Percentiles rank a stretch among this genome's conserved stretches.
Conservation (phyloP, 2,329 filamentous ascomycete species). For the Pseudogymnoascus sp. region DNA sequence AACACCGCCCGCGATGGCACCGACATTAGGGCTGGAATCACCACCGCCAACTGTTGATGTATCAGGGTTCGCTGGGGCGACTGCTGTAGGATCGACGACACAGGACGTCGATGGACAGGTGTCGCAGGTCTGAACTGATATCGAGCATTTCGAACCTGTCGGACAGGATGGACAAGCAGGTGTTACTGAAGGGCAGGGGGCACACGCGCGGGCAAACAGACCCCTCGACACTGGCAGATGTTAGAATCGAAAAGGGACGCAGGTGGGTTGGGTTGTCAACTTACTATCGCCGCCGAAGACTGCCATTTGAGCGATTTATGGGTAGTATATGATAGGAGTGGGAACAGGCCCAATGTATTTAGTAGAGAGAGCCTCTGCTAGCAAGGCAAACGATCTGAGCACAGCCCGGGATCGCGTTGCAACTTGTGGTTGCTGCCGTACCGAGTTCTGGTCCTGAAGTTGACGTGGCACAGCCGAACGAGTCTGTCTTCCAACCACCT, state of each 20-base stretch:
- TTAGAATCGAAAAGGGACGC: not conserved
- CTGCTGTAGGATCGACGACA: slow-evolving; percentile 35
- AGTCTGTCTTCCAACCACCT: slow-evolving; percentile 1
- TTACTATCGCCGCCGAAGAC: not conserved
- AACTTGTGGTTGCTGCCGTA: not conserved
- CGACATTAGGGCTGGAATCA: slow-evolving; percentile 57
- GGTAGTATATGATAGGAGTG: not conserved
- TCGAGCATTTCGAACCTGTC: slow-evolving; percentile 50
- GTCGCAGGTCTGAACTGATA: slow-evolving; percentile 53
- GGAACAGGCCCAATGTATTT: not conserved
- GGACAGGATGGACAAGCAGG: slow-evolving; percentile 57
- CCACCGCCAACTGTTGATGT: slow-evolving; percentile 27
- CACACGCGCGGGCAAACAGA: not conserved
- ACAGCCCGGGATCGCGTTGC: not conserved
- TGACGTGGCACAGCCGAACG: slow-evolving; percentile 11
- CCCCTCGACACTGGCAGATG: not conserved
- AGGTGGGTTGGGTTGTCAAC: not conserved
- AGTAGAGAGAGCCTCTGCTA: not conserved
- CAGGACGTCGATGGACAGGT: slow-evolving; percentile 54
- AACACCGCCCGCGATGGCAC: slow-evolving; percentile 87
- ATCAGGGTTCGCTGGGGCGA: slow-evolving; percentile 22
- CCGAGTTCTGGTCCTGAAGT: slow-evolving; percentile 3
- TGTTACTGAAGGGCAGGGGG: slow-evolving; percentile 41
- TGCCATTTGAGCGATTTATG: not conserved
- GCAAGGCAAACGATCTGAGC: slow-evolving; percentile 5